Evolutionary conservation across 2,329 filamentous ascomycete genomes (phyloP), one percentile per base, ranked within the genome.

Genomic region (Colletotrichum navitas): DNA sequence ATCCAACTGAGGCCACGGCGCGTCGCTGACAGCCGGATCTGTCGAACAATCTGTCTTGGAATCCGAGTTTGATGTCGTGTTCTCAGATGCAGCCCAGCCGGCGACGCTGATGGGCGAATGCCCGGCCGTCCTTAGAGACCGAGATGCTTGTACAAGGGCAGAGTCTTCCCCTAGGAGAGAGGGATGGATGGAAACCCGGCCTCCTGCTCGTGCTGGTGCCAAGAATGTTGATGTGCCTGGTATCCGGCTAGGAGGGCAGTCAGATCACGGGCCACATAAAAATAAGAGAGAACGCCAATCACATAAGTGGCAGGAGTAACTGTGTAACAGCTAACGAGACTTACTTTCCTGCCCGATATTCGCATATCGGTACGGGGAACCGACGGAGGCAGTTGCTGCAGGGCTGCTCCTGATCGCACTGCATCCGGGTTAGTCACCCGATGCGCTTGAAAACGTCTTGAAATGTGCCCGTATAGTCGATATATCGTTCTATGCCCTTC

Each of bases 371-470:
- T 63, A 83, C 85, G 0, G 87, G 87, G 72, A 86, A 88, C 39
- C 86, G 82, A 47, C 86, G 83, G 32, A 82, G 79, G 74, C 87
- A 89, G 75, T 88, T 87, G 54, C 83, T 83, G 78, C 87, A 88
- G 18, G 87, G 87, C 39, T 86, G 85, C 34, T 84, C 83, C 74
- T 87, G 85, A 74, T 87, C 86, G 76, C 87, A 89, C 86, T 88
- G 72, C 32, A 45, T 47, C 24, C 45, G 12, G 11, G 36, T 71
- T 52, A 71, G 64, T 63, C 52, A 36, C 21, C 7, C 32, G 32
- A 36, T 16, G n/a, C 52, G 21, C 32, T 36, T 16, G 32, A 24
- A 24, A 12, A 34, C 21, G 5, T 24, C 7, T 2, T 14, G 4
- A 16, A 8, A 16, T 24, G 5, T 3, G 10, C 8, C 32, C 32